A percentile compares a stretch with the other conserved stretches of the same genome.
phyloP scores from a whole-genome alignment of 441 rosid genomes.

The Populus hybrid region DNA sequence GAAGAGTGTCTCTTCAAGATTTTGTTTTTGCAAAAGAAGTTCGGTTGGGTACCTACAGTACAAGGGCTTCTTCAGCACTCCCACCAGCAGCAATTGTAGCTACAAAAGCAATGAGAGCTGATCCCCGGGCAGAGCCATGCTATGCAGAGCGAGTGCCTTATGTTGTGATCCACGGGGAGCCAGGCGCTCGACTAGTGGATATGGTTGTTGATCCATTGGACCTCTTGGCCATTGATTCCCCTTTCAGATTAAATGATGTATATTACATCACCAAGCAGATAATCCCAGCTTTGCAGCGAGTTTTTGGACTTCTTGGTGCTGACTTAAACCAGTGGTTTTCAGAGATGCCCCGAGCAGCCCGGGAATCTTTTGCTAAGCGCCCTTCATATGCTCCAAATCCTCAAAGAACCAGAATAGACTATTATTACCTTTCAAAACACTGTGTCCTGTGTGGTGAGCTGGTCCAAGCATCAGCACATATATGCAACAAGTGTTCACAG shows the following conservation, averaged over 20 bases:
- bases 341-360: slow-evolving; percentile 81
- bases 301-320: slow-evolving; percentile 85
- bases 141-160: slow-evolving; percentile 92
- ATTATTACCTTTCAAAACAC: slow-evolving; percentile 81
- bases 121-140: slow-evolving; percentile 88
- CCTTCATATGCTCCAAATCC: slow-evolving; percentile 44
- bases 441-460: slow-evolving; percentile 85
- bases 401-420: slow-evolving; percentile 70
- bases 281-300: slow-evolving; percentile 86
- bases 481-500: slow-evolving; percentile 64
- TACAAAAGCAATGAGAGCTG: slow-evolving; percentile 74
- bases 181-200: slow-evolving; percentile 89
- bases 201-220: slow-evolving; percentile 95
- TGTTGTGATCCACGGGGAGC: slow-evolving; percentile 92
- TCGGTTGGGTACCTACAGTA: slow-evolving; percentile 84
- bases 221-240: slow-evolving; percentile 72
- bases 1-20: slow-evolving; percentile 88
- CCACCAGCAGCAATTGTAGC: slow-evolving; percentile 98
- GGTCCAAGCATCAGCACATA: slow-evolving; percentile 62
- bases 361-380: slow-evolving; percentile 63
- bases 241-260: slow-evolving; percentile 74
- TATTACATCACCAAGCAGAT: slow-evolving; percentile 95
- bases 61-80: slow-evolving; percentile 57
- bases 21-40: slow-evolving; percentile 97
- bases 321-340: slow-evolving; percentile 78